Evolutionary conservation across 1,139 yeast genomes (phyloP), one percentile per base, ranked within the genome.

Genomic region (Schwanniomyces etchellsii): DNA sequence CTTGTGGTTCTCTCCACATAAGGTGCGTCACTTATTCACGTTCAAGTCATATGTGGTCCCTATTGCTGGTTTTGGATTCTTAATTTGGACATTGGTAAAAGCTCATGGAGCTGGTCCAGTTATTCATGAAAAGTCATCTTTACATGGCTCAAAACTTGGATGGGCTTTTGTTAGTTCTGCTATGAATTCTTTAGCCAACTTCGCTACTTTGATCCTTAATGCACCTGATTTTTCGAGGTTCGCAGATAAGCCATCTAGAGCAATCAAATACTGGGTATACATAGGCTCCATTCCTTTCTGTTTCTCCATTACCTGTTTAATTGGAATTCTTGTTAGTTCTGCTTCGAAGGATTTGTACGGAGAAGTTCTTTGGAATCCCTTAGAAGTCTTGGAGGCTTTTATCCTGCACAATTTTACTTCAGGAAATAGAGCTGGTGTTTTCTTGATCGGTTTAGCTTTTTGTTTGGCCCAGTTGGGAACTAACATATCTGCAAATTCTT

Each of bases 141-240:
- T 73, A 23, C 53, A 63, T 12, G 89, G 89, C 13, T 62, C 80
- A 3, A 78, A 58, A 1, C 69, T 81, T 34, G 89, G 77, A 20
- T 88, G 96, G 96, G 84, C 83, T 2, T 83, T 85, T 55, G 72
- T 88, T 34, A 72, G 73, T 45, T 73, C 88, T n/a, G 62, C 80
- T 25, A 81, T 86, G 86, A 80, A 81, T 52, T 70, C 88, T 31
- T 64, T 88, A 43, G 86, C 94, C 16, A 83, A 84, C 57, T 86
- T 86, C 48, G 93, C 95, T 5, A 83, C 96, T 5, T 69, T 88
- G 48, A 81, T 85, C 47, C 75, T 82, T 40, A 88, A 88, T 57
- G 82, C 94, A 13, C 95, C 96, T 0, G 96, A 88, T 68, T 86
- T 85, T 55, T 70, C 95, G 14, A 77, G 96, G 54, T 82, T 86